Evolutionary conservation across 2,329 filamentous ascomycete species (phyloP).

Genomic region (Apiospora arundinis): DNA sequence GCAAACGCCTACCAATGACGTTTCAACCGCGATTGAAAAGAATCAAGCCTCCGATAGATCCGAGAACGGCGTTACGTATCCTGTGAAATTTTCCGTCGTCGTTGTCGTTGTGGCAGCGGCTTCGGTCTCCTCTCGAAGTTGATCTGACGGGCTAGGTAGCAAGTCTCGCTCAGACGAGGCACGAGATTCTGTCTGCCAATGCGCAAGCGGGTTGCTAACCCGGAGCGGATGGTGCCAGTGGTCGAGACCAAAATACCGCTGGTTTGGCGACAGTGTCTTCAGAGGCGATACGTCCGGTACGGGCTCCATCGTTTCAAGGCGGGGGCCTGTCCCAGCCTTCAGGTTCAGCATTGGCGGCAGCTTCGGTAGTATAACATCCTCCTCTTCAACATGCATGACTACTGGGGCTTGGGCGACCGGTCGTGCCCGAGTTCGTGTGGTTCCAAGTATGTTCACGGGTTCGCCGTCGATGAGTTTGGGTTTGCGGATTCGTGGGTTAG

Average conservation of each 20-base stretch:
- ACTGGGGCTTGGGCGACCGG: not conserved
- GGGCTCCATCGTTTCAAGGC: slow-evolving; percentile 37
- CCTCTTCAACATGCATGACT: not conserved
- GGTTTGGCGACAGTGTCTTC: slow-evolving; percentile 30
- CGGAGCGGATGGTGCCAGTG: slow-evolving; percentile 37
- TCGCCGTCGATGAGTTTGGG: slow-evolving; percentile 41
- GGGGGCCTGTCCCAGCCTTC: slow-evolving; percentile 31
- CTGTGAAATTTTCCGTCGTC: not conserved
- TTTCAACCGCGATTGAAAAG: not conserved
- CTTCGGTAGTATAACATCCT: slow-evolving; percentile 28
- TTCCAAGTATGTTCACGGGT: not conserved
- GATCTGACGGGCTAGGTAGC: slow-evolving; percentile 40
- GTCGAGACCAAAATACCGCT: slow-evolving; percentile 29
- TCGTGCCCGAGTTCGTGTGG: not conserved
- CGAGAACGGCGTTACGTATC: not conserved
- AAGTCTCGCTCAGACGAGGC: slow-evolving; percentile 32
- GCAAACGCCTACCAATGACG: not conserved
- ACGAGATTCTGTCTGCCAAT: slow-evolving; percentile 32
- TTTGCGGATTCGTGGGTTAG: slow-evolving; percentile 53
- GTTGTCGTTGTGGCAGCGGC: slow-evolving; percentile 28
- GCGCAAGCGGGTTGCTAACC: slow-evolving; percentile 36
- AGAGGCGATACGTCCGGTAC: slow-evolving; percentile 34
- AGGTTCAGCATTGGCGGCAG: slow-evolving; percentile 36
- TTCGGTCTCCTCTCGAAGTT: slow-evolving; percentile 37
- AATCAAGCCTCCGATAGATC: not conserved